phyloP scores from a whole-genome alignment of 2,329 filamentous ascomycete species.

The Leptographium galeiforme region DNA sequence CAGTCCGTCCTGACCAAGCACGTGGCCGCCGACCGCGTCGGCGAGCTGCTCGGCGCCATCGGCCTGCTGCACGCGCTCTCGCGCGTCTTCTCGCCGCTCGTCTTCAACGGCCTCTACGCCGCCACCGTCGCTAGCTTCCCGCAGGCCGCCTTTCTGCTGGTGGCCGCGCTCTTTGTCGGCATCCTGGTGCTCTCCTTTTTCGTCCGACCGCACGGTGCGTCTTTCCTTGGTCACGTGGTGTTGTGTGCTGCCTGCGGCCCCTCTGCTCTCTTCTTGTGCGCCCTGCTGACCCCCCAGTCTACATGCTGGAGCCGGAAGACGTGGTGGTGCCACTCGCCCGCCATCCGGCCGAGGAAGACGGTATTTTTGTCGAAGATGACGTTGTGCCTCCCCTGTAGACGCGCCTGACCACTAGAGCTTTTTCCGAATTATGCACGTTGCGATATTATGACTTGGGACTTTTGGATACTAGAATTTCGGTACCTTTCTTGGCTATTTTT shows the following conservation, averaged over 20 bases:
- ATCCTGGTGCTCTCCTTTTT: slow-evolving; percentile 57
- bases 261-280: neutral
- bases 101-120: slow-evolving; percentile 81
- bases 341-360: neutral
- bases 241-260: no score
- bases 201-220: slow-evolving; percentile 55
- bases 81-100: slow-evolving; percentile 61
- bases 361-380: neutral
- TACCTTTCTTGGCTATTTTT: neutral
- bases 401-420: neutral
- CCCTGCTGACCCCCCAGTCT: slow-evolving; percentile 6
- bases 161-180: slow-evolving; percentile 52
- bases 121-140: slow-evolving; percentile 65
- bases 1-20: slow-evolving; percentile 84
- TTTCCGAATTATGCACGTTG: neutral
- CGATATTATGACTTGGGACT: no score
- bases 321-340: no score
- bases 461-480: neutral
- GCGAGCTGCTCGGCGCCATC: slow-evolving; percentile 76
- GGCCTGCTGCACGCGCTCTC: slow-evolving; percentile 76
- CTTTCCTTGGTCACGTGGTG: neutral
- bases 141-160: slow-evolving; percentile 69
- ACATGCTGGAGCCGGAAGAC: slow-evolving; percentile 4
- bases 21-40: slow-evolving; percentile 67
- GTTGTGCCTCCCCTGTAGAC: neutral